Evolutionary conservation across 345 rosid species (phyloP).

Genomic region (sweet orange (Citrus sinensis)): DVS_A1.0 CM039166.1:14432501-14433000

Average conservation of each 20-base stretch:
- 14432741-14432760: not conserved
- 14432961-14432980: conserved; percentile 20
- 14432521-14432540: conserved; percentile 2
- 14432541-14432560: conserved; percentile 9
- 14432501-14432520: conserved; percentile 3
- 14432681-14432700: not conserved
- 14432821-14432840: conserved; percentile 21
- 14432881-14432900: conserved; percentile 19
- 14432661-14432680: not conserved
- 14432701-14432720: not conserved
- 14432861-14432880: conserved; percentile 9
- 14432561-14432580: conserved; percentile 3
- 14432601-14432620: not conserved
- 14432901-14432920: conserved; percentile 26
- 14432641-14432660: conserved; percentile 3
- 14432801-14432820: not conserved
- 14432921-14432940: conserved; percentile 14
- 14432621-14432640: not conserved
- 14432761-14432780: not conserved
- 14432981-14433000: conserved; percentile 12
- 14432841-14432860: conserved; percentile 21
- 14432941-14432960: conserved; percentile 16
- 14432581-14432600: not conserved
- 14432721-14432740: conserved; percentile 3
- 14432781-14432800: not conserved